A percentile compares a stretch with the other conserved stretches of the same genome.
These are phyloP conservation scores for Calophaca sinica DNA, from an alignment of 306 rosid species.

Conservation along the genomic window DNA sequence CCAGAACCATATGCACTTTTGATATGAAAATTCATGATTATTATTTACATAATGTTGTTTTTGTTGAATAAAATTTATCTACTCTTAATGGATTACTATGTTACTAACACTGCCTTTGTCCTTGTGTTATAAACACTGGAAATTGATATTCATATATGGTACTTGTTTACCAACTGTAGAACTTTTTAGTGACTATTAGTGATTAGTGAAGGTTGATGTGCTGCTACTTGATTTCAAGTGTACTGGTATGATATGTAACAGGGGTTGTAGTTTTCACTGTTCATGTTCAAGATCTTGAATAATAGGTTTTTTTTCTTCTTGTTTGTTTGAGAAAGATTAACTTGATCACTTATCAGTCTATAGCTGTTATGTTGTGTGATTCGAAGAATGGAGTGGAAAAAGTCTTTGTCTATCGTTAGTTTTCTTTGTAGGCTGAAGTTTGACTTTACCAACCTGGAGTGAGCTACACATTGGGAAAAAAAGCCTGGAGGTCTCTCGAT, in stretches of 20 bases:
- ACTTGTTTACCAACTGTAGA: neutral
- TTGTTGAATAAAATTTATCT: conserved; percentile 3
- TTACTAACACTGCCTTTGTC: conserved; percentile 4
- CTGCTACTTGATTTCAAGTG: neutral
- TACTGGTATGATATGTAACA: neutral
- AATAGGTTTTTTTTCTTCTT: neutral
- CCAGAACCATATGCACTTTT: conserved; percentile 40
- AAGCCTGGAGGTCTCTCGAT: neutral
- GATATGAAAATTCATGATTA: conserved; percentile 46
- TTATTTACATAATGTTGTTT: conserved; percentile 10
- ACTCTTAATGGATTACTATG: conserved; percentile 11
- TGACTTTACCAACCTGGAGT: conserved; percentile 6
- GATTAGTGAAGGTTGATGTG: neutral
- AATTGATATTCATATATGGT: neutral
- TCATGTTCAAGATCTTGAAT: neutral
- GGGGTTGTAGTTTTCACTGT: neutral
- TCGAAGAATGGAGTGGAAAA: neutral
- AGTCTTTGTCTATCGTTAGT: neutral
- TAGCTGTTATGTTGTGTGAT: neutral
- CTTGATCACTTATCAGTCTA: too few species aligned
- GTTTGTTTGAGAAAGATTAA: neutral
- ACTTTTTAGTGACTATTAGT: neutral
- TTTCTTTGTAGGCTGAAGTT: neutral
- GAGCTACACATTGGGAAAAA: neutral
- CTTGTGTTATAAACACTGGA: conserved; percentile 5